Base-by-base conservation (phyloP, 306 rosid genomes). In the Citrullus mucosospermus region DNA sequence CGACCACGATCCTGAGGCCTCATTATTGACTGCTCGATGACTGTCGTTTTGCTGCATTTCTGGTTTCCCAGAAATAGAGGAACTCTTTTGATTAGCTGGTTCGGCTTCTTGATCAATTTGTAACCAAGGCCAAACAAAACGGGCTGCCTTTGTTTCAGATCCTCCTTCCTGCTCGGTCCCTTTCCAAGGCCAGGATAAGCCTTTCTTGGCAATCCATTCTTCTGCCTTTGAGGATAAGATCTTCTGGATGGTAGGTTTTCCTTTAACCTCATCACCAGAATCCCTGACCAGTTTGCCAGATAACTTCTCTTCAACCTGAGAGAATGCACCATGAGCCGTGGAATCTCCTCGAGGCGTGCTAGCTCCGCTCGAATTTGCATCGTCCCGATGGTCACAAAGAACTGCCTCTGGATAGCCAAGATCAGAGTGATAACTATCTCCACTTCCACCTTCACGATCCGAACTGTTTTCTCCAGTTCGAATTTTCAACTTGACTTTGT, bases 341-440 rank as follows among this genome's bases (percentile, higher is more conserved):
- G 88, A 54, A 78, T 96, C 99, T 48, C 90, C 98, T 72, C 97
- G 89, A 32, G 98, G 96, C 6, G 99, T 96, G 86, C 94, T 90
- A 80, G 96, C 98, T 83, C 96, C 98, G 72, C 99, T 96, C 20
- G 98, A 96, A 88, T 79, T 88, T 41, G 90, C 98, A 81, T 96
- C 99, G 70, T 95, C 99, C 85, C 92, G 84, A 39, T 85, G 88
- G 70, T 94, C 97, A 15, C 74, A 80, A 69, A 82, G 59, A 86
- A 78, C 80, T 44, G 83, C 75, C 65, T 90, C 97, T 46, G 82
- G 81, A 78, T 44, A 80, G 63, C 89, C 80, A 81, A 81, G 96
- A 79, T 90, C 97, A 81, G 90, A 89, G 62, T 88, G 87, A 80
- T 83, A 90, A 80, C 90, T 67, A 78, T 85, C 98, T n/a, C 88